Evolutionary conservation across 306 rosid genomes (phyloP), one percentile per base, ranked within the genome.

Genomic region (Dalbergia cochinchinensis): DNA sequence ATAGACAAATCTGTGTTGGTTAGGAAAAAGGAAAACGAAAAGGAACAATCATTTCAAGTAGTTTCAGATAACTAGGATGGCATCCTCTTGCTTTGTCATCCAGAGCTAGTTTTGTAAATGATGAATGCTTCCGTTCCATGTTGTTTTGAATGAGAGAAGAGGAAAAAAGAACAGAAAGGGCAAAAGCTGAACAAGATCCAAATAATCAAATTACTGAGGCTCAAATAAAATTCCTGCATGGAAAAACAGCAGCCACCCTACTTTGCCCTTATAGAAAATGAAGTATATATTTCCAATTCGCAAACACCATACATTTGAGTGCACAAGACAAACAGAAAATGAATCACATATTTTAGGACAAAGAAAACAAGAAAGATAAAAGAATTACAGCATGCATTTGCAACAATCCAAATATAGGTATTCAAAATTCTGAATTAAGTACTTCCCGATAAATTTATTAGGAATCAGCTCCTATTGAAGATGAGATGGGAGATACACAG

Each of bases 401-500:
- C 41, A 65, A 65, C 71, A 54, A 55, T 47, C 72, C 26, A 33
- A 65, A 65, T 59, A 60, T 1, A 37, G 50, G 70, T 59, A 80
- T 73, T 65, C 20, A 63, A 65, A 58, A 83, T 71, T 20, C 78
- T 22, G 64, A 76, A 76, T 71, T 45, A 61, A 47, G 72, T 48
- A 66, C 14, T 80, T 76, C 71, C 67, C 34, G 9, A 13, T 14
- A 44, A 69, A 69, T 41, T 71, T 58, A 59, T 78, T 22, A 86
- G 63, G 85, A 77, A 71, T 95, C 93, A 50, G 78, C 84, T 51
- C 83, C 91, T 22, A 85, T 65, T 60, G 64, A 80, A 78, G 89
- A 80, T 6, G 97, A 91, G 73, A 91, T 89, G 59, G 97, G 86
- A 72, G 97, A 93, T 44, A 90, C 94, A 75, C 98, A 95, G 22